phyloP scores from a whole-genome alignment of 2,329 filamentous ascomycete genomes.

The Botrytis medusae region DNA sequence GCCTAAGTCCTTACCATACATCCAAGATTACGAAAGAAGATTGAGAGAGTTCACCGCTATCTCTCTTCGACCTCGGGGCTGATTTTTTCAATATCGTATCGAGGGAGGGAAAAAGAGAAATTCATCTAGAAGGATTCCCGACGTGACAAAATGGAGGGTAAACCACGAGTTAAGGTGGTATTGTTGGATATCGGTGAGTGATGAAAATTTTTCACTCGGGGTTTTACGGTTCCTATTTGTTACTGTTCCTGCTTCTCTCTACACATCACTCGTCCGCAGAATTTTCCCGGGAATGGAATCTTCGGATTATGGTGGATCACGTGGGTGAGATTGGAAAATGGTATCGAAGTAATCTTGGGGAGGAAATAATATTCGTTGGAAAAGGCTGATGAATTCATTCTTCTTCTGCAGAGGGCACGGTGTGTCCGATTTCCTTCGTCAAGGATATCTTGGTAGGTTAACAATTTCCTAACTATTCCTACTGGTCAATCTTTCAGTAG shows the following conservation, averaged over 20 bases:
- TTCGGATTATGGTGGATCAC: neutral
- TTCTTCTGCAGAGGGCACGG: constrained; percentile 66
- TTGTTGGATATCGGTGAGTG: constrained; percentile 41
- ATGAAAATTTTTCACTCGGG: neutral
- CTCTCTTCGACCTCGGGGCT: constrained; percentile 9
- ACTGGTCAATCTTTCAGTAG: constrained; percentile 10
- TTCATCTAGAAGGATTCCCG: neutral
- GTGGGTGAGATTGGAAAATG: neutral
- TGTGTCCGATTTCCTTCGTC: constrained; percentile 82
- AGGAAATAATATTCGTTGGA: neutral
- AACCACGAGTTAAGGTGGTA: constrained; percentile 28
- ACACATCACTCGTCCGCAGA: neutral
- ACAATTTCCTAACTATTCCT: neutral
- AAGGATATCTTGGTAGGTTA: constrained; percentile 70
- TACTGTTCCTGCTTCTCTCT: neutral
- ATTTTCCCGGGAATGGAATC: constrained; percentile 1
- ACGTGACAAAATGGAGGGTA: neutral
- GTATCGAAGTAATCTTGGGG: neutral
- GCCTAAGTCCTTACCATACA: neutral
- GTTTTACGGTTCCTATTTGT: neutral
- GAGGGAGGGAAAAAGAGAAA: neutral
- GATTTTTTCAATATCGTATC: constrained; percentile 1
- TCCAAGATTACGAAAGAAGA: constrained; percentile 1
- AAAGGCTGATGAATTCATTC: constrained; percentile 16
- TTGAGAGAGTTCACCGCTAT: constrained; percentile 18